Evolutionary conservation across 2,329 filamentous ascomycete species (phyloP), one percentile per base, ranked within the genome.

Genomic region (Xylaria arbuscula): DNA sequence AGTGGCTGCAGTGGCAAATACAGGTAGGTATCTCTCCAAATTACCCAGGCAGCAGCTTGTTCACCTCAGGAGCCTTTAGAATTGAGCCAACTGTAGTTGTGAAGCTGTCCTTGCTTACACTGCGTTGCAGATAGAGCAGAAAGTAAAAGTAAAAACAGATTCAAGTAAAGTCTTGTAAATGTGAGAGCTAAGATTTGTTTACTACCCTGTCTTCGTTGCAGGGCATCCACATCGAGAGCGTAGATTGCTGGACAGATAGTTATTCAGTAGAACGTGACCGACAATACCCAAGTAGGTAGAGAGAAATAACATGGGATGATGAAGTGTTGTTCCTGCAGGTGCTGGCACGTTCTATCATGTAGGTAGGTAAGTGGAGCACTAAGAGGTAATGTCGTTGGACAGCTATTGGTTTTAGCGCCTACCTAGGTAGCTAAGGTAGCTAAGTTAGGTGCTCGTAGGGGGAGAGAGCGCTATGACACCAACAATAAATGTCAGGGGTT

Each of bases 21-120:
- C 28, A 28, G 3, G 3, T 28, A 28, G 28, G 28, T 28, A 28
- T 28, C 2, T 28, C 28, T 28, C 28, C 28, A 28, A 28, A 28
- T 28, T n/a, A 42, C 36, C 32, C 34, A 65, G 66, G 66, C 66
- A 68, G 47, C 62, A 62, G 66, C 47, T 51, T 55, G 47, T 36
- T 69, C 17, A 28, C 28, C 28, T 28, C 28, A 62, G 62, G 66
- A 56, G 36, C n/a, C 38, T 51, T 19, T 32, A 53, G 34, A 61
- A 68, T 68, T 59, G 61, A 65, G 53, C 24, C 32, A 38, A 50
- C 36, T 63, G 45, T n/a, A 32, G 28, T 28, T 40, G 24, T 17
- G 24, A 45, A 24, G 58, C 36, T 22, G 51, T 28, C 53, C 28
- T 59, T 40, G 32, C 32, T 13, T 22, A 8, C 38, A 38, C 13